Evolutionary conservation across 768 basidiomycete species (phyloP), one percentile per base, ranked within the genome.

Genomic region (Suillus spraguei): DNA sequence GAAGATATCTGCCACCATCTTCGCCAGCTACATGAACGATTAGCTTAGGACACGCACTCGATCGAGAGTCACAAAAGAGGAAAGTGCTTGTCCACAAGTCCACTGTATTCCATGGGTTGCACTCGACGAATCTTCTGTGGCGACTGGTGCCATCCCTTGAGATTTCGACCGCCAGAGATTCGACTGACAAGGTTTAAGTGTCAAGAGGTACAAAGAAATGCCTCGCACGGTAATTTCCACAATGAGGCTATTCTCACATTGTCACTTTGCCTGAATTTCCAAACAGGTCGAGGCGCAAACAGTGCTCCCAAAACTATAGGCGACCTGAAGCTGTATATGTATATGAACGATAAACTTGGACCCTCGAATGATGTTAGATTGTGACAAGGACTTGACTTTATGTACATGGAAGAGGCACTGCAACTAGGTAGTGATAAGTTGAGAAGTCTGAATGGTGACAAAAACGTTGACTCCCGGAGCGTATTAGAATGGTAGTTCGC

Each of bases 11-110:
- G 35, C 35, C 35, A 5, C 35, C 35, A 35, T 35, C 28, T 35
- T 35, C 35, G 35, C 9, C 35, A 35, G 35, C 35, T 35, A 35
- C 35, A 28, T 8, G 17, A 49, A 8, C 5, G 41, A 16, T 32
- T 1, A 61, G n/a, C 49, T 33, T 17, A n/a, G 67, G 24, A 47
- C 1, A 65, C 80, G 55, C 64, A 88, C 89, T 58, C 80, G 77
- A 67, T 90, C 84, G 61, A 86, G 87, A 0, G 90, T 88, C 0
- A 89, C 68, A 65, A 91, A 42, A 92, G 71, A 0, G 90, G 90
- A 60, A 91, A 92, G 68, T 92, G 82, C 0, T 78, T 67, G 42
- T 88, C 87, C 49, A 77, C 70, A 20, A 92, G 76, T 13, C 80
- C 78, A 58, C 87, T 88, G 64, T 82, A 91, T 39, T 68, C 77